Percentiles rank a stretch among this genome's conserved stretches.
phyloP scores from a whole-genome alignment of 2,329 filamentous ascomycete genomes.

The Fragosphaeria purpurea region DNA sequence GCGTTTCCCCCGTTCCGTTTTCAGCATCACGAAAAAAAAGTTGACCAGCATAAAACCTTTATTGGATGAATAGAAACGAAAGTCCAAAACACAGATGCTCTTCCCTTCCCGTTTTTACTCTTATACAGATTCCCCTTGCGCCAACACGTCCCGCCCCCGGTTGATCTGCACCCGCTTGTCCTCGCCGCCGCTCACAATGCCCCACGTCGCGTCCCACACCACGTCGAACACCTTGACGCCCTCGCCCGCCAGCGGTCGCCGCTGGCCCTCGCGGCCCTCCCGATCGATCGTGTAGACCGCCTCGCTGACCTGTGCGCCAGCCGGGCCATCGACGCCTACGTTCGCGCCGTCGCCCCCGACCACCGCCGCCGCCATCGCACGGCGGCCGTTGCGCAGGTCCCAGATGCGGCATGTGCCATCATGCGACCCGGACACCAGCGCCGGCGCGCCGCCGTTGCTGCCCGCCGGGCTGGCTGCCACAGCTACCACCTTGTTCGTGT shows the following conservation, averaged over 20 bases:
- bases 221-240: conserved; percentile 87
- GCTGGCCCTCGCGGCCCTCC: conserved; percentile 53
- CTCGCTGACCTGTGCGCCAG: conserved; percentile 50
- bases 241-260: conserved; percentile 60
- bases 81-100: conserved; percentile 1
- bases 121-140: conserved; percentile 2
- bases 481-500: conserved; percentile 61
- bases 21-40: too few relatives aligned
- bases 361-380: conserved; percentile 35
- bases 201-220: conserved; percentile 73
- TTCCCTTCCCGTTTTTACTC: background rate
- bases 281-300: conserved; percentile 65
- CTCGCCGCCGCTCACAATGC: conserved; percentile 85
- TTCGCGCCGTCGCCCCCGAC: conserved; percentile 19
- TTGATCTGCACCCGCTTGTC: conserved; percentile 95
- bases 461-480: conserved; percentile 39
- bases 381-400: conserved; percentile 70
- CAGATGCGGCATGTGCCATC: conserved; percentile 90
- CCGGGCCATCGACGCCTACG: conserved; percentile 44
- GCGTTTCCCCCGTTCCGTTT: too few relatives aligned
- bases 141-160: conserved; percentile 46
- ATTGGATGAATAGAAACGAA: background rate
- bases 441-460: conserved; percentile 50
- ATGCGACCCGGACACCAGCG: conserved; percentile 80
- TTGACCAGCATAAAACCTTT: too few relatives aligned